These are phyloP conservation scores for Boletus semigastroideus DNA, from an alignment of 1,284 basidiomycete genomes.

Conservation along the genomic window DNA sequence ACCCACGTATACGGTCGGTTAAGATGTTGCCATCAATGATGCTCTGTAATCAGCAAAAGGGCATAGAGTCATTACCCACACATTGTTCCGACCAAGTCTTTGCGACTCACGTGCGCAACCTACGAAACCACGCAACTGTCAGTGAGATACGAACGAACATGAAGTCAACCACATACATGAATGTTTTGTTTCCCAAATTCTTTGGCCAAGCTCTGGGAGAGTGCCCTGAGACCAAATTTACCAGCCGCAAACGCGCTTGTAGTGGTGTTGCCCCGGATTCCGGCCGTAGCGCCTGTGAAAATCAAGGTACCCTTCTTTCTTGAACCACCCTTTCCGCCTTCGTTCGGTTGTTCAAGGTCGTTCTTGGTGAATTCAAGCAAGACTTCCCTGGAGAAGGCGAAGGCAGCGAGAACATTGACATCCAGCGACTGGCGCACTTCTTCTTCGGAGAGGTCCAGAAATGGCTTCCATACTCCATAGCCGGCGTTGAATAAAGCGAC, in stretches of 20 bases:
- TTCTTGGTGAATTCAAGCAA: slow-evolving; percentile 65
- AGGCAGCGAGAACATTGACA: slow-evolving; percentile 59
- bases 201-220: slow-evolving; percentile 75
- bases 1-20: slow-evolving; percentile 41
- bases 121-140: slow-evolving; percentile 23
- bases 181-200: slow-evolving; percentile 81
- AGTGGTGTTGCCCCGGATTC: slow-evolving; percentile 58
- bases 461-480: slow-evolving; percentile 59
- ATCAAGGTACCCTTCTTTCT: slow-evolving; percentile 66
- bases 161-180: slow-evolving; percentile 47
- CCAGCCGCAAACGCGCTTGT: slow-evolving; percentile 70
- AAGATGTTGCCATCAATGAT: slow-evolving; percentile 66
- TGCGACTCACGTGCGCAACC: slow-evolving; percentile 60
- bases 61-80: not conserved
- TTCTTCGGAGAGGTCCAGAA: slow-evolving; percentile 63
- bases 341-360: slow-evolving; percentile 39
- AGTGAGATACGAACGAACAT: not conserved
- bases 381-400: slow-evolving; percentile 66
- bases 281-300: slow-evolving; percentile 78
- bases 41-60: slow-evolving; percentile 34
- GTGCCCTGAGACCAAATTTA: slow-evolving; percentile 64
- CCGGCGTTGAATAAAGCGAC: slow-evolving; percentile 70
- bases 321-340: slow-evolving; percentile 36
- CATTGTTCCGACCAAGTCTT: not conserved
- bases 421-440: slow-evolving; percentile 52